These are phyloP conservation scores for Laetiporus sulphureus DNA, from an alignment of 1,284 basidiomycete species.

Conservation along the genomic window DNA sequence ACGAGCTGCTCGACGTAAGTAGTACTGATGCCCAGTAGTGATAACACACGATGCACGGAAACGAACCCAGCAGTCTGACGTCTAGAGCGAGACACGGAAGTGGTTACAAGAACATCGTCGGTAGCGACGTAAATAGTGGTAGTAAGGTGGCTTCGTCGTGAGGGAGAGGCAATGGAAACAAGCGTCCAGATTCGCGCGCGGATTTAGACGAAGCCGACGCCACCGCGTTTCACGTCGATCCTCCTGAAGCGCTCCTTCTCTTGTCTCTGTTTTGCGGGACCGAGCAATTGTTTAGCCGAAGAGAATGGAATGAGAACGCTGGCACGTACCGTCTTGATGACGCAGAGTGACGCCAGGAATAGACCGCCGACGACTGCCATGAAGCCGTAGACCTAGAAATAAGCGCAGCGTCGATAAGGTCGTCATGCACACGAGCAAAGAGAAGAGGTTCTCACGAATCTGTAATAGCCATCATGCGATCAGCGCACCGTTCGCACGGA, in stretches of 20 bases:
- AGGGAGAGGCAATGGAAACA: too few relatives aligned
- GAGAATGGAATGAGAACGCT: background rate
- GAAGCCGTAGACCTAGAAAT: conserved; percentile 60
- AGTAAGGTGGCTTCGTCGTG: too few relatives aligned
- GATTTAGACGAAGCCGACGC: conserved; percentile 74
- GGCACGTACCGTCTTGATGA: conserved; percentile 68
- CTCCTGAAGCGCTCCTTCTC: conserved; percentile 78
- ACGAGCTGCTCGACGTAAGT: too few relatives aligned
- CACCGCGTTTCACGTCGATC: conserved; percentile 83
- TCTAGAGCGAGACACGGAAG: too few relatives aligned
- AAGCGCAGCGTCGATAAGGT: conserved; percentile 9
- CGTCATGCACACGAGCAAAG: background rate
- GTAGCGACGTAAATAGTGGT: too few relatives aligned
- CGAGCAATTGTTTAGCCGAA: background rate
- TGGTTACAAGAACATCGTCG: too few relatives aligned
- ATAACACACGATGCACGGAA: too few relatives aligned
- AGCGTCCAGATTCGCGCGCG: too few relatives aligned
- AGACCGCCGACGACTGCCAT: conserved; percentile 72
- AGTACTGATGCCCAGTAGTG: too few relatives aligned
- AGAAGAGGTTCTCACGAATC: conserved; percentile 14
- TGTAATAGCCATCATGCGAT: conserved; percentile 4
- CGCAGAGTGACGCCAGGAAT: conserved; percentile 73
- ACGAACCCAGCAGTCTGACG: too few relatives aligned
- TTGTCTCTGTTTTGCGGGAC: conserved; percentile 44
- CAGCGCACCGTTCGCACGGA: background rate